Evolutionary conservation across 768 basidiomycete genomes (phyloP).

Genomic region (Termitomyces sp.): DNA sequence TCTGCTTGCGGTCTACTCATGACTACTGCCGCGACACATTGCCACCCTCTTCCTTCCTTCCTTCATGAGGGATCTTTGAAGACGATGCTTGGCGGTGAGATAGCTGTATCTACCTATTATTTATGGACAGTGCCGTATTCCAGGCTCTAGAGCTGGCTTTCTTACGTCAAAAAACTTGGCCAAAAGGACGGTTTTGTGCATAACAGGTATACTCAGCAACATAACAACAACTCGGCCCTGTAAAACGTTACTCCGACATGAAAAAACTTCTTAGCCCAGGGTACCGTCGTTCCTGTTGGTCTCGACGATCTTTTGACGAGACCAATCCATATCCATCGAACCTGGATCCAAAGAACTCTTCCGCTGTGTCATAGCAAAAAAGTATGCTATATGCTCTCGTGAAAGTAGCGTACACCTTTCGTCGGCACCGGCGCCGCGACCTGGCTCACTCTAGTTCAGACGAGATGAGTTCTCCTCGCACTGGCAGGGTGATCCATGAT

Average conservation of each 20-base stretch:
- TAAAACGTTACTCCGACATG: background rate
- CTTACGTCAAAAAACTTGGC: background rate
- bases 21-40: background rate
- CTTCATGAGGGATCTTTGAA: slow-evolving; percentile 6
- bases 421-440: background rate
- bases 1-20: background rate
- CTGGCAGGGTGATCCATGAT: background rate
- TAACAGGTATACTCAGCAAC: background rate
- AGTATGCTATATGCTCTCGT: background rate
- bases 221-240: background rate
- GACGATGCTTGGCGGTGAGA: background rate
- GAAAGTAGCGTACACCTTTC: background rate
- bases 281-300: background rate
- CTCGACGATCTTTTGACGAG: background rate
- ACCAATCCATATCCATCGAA: background rate
- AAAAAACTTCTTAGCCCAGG: background rate
- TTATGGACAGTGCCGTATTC: background rate
- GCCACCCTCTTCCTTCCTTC: slow-evolving; percentile 6
- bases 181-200: background rate
- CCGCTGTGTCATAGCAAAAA: background rate
- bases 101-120: background rate
- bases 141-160: background rate
- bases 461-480: background rate
- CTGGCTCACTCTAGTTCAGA: background rate
- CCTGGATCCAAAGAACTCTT: background rate